A percentile compares a stretch with the other conserved stretches of the same genome.
Conservation (phyloP, 345 rosid genomes). For the Eucalyptus leucophloia region DNA sequence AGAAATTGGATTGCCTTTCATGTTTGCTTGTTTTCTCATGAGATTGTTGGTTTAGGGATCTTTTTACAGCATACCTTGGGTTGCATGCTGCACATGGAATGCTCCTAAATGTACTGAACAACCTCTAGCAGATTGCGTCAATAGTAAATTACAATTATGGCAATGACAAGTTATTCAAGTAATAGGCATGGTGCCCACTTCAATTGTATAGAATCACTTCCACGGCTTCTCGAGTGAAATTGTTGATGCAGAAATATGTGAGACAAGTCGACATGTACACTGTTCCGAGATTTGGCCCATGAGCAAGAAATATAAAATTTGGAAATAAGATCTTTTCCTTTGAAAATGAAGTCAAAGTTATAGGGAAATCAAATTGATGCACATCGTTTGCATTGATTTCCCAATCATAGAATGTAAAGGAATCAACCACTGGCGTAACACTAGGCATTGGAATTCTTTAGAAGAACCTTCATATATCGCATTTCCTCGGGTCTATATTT, state of each 20-base stretch:
- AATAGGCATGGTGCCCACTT: not conserved
- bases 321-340: not conserved
- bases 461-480: not conserved
- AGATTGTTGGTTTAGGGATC: not conserved
- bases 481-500: not conserved
- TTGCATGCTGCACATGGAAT: not conserved
- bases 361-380: not conserved
- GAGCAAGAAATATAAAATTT: not conserved
- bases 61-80: not conserved
- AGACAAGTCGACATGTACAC: not conserved
- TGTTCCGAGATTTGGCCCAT: not conserved
- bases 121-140: not conserved
- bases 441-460: not conserved
- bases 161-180: not conserved
- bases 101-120: not conserved
- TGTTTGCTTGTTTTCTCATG: not conserved
- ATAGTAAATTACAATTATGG: not conserved
- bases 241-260: not conserved
- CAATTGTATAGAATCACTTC: not conserved
- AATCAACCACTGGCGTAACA: not conserved
- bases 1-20: not conserved
- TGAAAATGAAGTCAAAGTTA: not conserved
- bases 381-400: not conserved
- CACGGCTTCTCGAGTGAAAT: not conserved
- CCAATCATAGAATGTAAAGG: not conserved